phyloP scores from a whole-genome alignment of 1,139 yeast genomes.

The Pichia sp. region DNA sequence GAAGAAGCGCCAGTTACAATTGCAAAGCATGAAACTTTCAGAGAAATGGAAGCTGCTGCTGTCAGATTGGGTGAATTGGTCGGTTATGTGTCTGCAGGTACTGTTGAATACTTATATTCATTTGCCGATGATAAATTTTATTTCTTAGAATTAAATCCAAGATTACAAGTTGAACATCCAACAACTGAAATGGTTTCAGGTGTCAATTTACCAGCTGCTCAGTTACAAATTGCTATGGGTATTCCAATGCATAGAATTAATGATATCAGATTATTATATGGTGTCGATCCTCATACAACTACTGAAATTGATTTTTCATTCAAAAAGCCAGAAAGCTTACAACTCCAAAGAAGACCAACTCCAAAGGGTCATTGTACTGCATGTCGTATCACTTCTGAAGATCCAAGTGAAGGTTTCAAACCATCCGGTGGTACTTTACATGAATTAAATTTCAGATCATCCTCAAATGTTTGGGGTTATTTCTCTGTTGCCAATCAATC shows the following conservation, averaged over 20 bases:
- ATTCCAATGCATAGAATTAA: slow-evolving; percentile 91
- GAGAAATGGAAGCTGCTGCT: slow-evolving; percentile 92
- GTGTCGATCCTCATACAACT: slow-evolving; percentile 90
- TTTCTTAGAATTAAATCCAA: slow-evolving; percentile 92
- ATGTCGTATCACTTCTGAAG: slow-evolving; percentile 97
- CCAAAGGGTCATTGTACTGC: slow-evolving; percentile 99
- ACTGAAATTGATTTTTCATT: slow-evolving; percentile 90
- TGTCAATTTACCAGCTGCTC: slow-evolving; percentile 96
- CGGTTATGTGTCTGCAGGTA: slow-evolving; percentile 98
- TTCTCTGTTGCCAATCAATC: slow-evolving; percentile 96
- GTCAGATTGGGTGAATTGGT: slow-evolving; percentile 93
- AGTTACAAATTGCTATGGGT: slow-evolving; percentile 98
- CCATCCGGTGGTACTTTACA: slow-evolving; percentile 97
- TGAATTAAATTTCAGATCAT: slow-evolving; percentile 92
- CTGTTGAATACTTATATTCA: slow-evolving; percentile 93
- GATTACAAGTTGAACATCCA: slow-evolving; percentile 98
- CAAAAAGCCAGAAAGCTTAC: slow-evolving; percentile 60
- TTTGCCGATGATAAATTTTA: slow-evolving; percentile 91
- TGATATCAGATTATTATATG: slow-evolving; percentile 87
- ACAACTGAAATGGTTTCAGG: slow-evolving; percentile 99
- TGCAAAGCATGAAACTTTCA: slow-evolving; percentile 80
- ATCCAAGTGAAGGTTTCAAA: slow-evolving; percentile 98
- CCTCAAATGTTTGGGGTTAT: slow-evolving; percentile 98
- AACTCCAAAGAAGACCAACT: slow-evolving; percentile 81
- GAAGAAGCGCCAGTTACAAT: slow-evolving; percentile 97